phyloP scores from a whole-genome alignment of 2,329 filamentous ascomycete species.

The Microthyrium microscopicum region DNA sequence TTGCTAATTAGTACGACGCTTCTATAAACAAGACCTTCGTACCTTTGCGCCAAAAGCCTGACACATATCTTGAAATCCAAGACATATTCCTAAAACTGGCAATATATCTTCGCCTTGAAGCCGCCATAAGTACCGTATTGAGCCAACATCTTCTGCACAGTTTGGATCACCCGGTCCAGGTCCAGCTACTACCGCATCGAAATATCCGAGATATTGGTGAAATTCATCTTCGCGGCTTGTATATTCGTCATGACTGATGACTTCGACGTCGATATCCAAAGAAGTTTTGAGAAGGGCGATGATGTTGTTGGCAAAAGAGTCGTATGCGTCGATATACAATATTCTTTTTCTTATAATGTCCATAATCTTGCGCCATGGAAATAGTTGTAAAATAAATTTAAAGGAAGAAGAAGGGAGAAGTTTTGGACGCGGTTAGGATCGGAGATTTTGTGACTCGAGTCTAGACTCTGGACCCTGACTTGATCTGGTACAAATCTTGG shows the following conservation, averaged over 20 bases:
- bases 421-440: no score
- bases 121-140: constrained; percentile 63
- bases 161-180: constrained; percentile 76
- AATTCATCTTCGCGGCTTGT: background rate
- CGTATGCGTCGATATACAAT: constrained; percentile 87
- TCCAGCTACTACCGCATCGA: constrained; percentile 76
- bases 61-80: constrained; percentile 75
- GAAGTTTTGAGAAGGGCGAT: constrained; percentile 60
- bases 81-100: constrained; percentile 74
- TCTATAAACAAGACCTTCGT: background rate
- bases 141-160: constrained; percentile 58
- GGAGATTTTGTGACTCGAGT: no score
- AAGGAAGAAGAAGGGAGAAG: no score
- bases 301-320: constrained; percentile 95
- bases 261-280: constrained; percentile 48
- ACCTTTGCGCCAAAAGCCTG: constrained; percentile 51
- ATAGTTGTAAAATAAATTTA: no score
- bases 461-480: no score
- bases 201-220: no score
- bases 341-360: constrained; percentile 31
- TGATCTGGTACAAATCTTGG: no score
- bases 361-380: no score
- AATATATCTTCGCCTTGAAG: constrained; percentile 42
- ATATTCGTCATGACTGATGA: constrained; percentile 1
- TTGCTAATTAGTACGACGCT: constrained; percentile 14